These are phyloP conservation scores for Tolypocladium amazonense DNA, from an alignment of 2,329 filamentous ascomycete genomes.

Conservation along the genomic window DNA sequence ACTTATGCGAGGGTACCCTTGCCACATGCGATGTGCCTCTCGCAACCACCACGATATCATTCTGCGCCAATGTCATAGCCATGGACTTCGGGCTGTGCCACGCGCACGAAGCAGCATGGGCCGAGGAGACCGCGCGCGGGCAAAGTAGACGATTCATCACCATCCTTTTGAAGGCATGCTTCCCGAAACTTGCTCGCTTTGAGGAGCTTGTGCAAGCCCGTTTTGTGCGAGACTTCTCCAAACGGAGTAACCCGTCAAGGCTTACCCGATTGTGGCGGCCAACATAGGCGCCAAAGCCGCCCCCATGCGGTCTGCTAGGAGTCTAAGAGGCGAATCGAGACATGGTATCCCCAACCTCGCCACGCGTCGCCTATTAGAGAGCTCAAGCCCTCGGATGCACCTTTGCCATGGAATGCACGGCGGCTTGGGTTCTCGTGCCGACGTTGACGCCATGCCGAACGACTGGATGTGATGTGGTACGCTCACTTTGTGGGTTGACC, in stretches of 20 bases:
- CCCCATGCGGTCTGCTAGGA: background rate
- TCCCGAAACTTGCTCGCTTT: background rate
- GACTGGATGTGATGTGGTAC: slow-evolving; percentile 11
- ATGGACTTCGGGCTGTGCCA: background rate
- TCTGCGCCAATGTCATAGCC: background rate
- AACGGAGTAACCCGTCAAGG: background rate
- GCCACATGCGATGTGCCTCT: background rate
- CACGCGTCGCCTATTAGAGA: background rate
- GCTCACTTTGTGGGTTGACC: slow-evolving; percentile 8
- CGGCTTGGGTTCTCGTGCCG: background rate
- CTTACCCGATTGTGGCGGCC: background rate
- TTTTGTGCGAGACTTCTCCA: background rate
- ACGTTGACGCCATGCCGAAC: slow-evolving; percentile 1
- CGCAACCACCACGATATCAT: background rate
- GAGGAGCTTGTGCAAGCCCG: background rate
- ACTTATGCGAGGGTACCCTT: background rate
- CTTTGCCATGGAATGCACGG: background rate
- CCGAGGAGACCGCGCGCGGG: background rate
- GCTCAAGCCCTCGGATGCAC: background rate
- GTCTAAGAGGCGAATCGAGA: background rate
- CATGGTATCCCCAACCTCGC: background rate
- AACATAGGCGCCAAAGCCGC: background rate
- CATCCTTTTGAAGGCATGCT: background rate
- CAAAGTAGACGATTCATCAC: background rate
- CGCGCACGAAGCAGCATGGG: background rate